Percentiles rank a stretch among this genome's conserved stretches.
Conservation (phyloP, 331 rosid species). For the Saraca asoca region DNA sequence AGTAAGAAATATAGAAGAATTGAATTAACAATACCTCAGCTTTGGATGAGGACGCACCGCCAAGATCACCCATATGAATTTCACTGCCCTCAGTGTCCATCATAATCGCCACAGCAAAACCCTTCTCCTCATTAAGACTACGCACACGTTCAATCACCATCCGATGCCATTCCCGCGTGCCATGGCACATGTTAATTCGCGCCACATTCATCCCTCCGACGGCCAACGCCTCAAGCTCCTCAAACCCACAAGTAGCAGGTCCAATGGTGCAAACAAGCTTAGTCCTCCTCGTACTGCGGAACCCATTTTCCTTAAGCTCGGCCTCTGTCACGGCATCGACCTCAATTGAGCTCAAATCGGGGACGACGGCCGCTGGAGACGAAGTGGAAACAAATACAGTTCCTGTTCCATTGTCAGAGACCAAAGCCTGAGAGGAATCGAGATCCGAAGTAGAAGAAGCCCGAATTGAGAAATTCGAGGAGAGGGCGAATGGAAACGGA, state of each 20-base stretch:
- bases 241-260: constrained; percentile 76
- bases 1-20: neutral
- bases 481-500: constrained; percentile 38
- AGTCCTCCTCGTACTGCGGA: constrained; percentile 84
- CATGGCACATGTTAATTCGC: constrained; percentile 80
- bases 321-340: constrained; percentile 84
- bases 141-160: constrained; percentile 71
- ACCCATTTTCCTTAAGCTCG: constrained; percentile 87
- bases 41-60: constrained; percentile 86
- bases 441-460: constrained; percentile 52
- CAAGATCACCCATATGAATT: constrained; percentile 98
- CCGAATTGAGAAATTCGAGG: constrained; percentile 28
- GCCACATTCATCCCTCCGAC: constrained; percentile 99
- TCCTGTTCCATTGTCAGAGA: constrained; percentile 40
- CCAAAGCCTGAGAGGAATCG: constrained; percentile 36
- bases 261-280: constrained; percentile 92
- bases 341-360: constrained; percentile 58
- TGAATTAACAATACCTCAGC: constrained; percentile 64
- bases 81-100: constrained; percentile 99
- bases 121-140: constrained; percentile 78
- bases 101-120: constrained; percentile 94
- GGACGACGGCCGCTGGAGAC: constrained; percentile 1
- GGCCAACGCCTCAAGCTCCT: constrained; percentile 88
- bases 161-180: constrained; percentile 67
- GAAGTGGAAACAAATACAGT: constrained; percentile 32